These are phyloP conservation scores for Elsinoe australis DNA, from an alignment of 2,329 filamentous ascomycete genomes.

Conservation along the genomic window DNA sequence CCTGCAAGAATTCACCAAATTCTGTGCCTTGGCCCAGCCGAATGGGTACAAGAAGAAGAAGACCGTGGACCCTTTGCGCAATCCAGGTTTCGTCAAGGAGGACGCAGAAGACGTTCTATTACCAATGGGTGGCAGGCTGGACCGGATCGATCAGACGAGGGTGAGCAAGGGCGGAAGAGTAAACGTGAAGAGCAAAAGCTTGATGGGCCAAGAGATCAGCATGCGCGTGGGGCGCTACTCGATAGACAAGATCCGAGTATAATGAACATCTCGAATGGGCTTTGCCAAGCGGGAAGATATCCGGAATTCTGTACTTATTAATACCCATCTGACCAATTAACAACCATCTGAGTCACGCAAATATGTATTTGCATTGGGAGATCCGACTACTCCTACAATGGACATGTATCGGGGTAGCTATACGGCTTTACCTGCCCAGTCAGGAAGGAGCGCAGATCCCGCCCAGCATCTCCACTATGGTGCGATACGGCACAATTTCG, in stretches of 20 bases:
- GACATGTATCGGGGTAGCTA: neutral
- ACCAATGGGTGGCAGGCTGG: conserved; percentile 54
- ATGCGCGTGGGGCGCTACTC: conserved; percentile 77
- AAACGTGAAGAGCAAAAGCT: conserved; percentile 58
- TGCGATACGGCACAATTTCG: conserved; percentile 2
- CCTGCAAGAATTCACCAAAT: conserved; percentile 50
- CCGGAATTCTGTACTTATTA: neutral
- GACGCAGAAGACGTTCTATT: conserved; percentile 44
- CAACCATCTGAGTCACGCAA: neutral
- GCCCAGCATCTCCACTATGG: conserved; percentile 6
- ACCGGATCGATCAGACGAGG: conserved; percentile 37
- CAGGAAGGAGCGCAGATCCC: conserved; percentile 13
- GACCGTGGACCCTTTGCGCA: conserved; percentile 27
- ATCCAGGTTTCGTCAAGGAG: conserved; percentile 43
- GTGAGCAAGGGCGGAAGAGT: conserved; percentile 63
- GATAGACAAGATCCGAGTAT: conserved; percentile 58
- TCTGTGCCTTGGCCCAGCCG: conserved; percentile 37
- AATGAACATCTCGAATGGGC: neutral
- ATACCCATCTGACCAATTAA: neutral
- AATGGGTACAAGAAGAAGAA: conserved; percentile 38
- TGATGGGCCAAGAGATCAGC: conserved; percentile 69
- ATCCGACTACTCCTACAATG: neutral
- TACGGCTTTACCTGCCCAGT: conserved; percentile 8
- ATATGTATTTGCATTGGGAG: neutral
- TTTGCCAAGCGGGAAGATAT: neutral